These are phyloP conservation scores for Globisporangium heterothallicum DNA, from an alignment of 352 stramenopile species.

Conservation along the genomic window DNA sequence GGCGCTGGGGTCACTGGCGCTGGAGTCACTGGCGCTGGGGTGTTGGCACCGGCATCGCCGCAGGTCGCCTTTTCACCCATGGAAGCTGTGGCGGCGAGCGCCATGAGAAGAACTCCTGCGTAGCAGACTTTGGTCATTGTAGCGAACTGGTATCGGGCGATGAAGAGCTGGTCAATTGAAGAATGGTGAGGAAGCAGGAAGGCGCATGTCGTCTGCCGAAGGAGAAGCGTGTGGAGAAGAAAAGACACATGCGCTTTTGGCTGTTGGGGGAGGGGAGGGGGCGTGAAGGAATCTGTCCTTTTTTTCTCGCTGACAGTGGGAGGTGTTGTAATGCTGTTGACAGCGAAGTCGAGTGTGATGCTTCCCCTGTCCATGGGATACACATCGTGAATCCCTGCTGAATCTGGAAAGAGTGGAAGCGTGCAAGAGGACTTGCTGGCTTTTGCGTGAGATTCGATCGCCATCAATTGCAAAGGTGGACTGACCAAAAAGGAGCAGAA, in stretches of 20 bases:
- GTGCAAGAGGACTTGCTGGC: not conserved
- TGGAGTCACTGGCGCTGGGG: not conserved
- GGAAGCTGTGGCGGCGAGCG: constrained; percentile 17
- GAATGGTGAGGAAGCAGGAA: not conserved
- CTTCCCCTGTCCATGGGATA: not conserved
- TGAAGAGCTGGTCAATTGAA: not conserved
- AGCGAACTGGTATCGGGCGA: not conserved
- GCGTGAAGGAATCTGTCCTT: too few relatives aligned
- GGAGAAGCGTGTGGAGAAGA: too few relatives aligned
- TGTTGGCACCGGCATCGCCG: constrained; percentile 26
- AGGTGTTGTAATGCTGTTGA: too few relatives aligned
- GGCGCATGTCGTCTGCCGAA: too few relatives aligned
- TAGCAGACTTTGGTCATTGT: constrained; percentile 46
- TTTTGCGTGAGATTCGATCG: not conserved
- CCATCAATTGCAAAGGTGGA: not conserved
- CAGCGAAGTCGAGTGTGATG: too few relatives aligned
- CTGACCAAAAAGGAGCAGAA: too few relatives aligned
- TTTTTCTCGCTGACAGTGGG: too few relatives aligned
- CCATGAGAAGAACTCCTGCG: constrained; percentile 21
- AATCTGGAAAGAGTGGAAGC: not conserved
- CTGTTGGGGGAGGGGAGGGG: too few relatives aligned
- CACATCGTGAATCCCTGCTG: too few relatives aligned
- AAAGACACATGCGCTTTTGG: too few relatives aligned
- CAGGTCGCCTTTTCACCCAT: constrained; percentile 21
- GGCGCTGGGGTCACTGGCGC: constrained; percentile 1